phyloP scores from a whole-genome alignment of 345 rosid species.

The Bruguiera parviflora region DNA sequence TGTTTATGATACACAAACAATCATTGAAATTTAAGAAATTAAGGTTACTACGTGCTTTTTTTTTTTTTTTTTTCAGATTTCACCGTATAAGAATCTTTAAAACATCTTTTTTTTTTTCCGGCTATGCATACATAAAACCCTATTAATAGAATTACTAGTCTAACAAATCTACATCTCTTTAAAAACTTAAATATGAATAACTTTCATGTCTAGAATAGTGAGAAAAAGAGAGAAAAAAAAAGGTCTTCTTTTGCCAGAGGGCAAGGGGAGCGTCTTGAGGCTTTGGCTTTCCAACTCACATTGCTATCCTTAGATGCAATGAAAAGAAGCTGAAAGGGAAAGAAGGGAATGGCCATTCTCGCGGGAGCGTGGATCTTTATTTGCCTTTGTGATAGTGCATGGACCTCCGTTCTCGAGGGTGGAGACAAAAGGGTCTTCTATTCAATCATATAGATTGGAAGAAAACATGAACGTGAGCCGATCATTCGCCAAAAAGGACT shows the following conservation, averaged over 20 bases:
- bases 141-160: no score
- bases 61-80: no score
- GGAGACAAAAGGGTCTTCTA: conserved; percentile 44
- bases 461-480: no score
- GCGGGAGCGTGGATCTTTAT: conserved; percentile 55
- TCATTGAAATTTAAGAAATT: no score
- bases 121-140: no score
- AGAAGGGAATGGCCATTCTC: conserved; percentile 29
- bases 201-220: not conserved
- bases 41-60: no score
- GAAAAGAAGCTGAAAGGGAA: conserved; percentile 37
- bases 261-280: not conserved
- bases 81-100: no score
- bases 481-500: no score
- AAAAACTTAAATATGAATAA: not conserved
- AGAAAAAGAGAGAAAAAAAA: not conserved
- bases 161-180: no score
- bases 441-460: conserved; percentile 33
- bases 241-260: not conserved
- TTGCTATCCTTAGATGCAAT: conserved; percentile 48
- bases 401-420: conserved; percentile 26
- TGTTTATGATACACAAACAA: no score
- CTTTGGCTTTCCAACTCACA: conserved; percentile 45
- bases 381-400: conserved; percentile 32
- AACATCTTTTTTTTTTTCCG: no score